Base-by-base conservation (phyloP, 2,329 filamentous ascomycete species). In the Lasiodiplodia theobromae region DNA sequence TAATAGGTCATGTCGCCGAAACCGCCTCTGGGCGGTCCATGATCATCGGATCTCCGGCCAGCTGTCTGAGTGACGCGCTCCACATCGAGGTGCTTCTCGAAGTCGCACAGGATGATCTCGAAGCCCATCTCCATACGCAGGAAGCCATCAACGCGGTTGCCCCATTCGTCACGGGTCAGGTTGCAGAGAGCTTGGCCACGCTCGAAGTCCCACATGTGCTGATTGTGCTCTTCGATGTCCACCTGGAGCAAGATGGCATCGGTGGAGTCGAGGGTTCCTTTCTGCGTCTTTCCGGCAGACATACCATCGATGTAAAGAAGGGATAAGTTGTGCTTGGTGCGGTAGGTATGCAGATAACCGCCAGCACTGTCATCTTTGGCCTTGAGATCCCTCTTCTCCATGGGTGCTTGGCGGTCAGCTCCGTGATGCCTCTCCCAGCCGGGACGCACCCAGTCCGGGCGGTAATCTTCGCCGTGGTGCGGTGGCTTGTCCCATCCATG, bases 281-380 rank as follows among this genome's bases (percentile, higher is more conserved):
- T 87, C 1, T 74, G 62, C 0, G 86, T 87, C 72, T 93, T 93
- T 1, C 84, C 91, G 0, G 89, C 91, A 2, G 87, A 86, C 82
- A 90, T 89, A 4, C 91, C 91, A 74, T 93, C 91, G 18, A 93
- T 76, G 73, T 92, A 92, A 3, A 93, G 79, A 3, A 92, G 80
- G 12, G 85, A 84, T 1, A 92, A 79, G 4, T 86, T 80, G 16
- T 86, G 83, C 1, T 80, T 85, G 3, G 89, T 85, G 7, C 83
- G 82, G 74, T 92, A 93, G 0, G 86, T 89, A 73, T 93, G 91
- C 1, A 93, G 80, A 72, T 89, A 91, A 8, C 91, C 90, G 25
- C 49, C 52, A 18, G 40, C 23, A n/a, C 44, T 51, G 14, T 52
- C 37, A 68, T 66, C 70, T 18, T 51, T 69, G 44, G 71, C 58